phyloP scores from a whole-genome alignment of 257 asterid species.

The Knoxia roxburghii region DNA sequence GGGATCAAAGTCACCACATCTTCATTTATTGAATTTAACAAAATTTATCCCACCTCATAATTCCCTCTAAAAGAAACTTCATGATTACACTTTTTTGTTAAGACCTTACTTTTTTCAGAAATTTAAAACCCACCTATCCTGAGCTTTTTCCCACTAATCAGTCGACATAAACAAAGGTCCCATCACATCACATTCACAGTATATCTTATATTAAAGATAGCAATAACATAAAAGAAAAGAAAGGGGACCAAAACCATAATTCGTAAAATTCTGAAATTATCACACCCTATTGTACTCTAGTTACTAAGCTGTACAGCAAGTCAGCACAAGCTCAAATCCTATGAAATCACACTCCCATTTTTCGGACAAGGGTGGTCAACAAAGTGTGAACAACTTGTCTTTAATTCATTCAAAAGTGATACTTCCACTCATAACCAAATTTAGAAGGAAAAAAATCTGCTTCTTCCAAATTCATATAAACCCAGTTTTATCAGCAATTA shows the following conservation, averaged over 20 bases:
- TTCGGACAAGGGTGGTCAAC: neutral
- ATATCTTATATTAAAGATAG: too few relatives aligned
- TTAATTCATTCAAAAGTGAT: neutral
- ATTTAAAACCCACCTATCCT: neutral
- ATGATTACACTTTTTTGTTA: neutral
- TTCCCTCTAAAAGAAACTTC: neutral
- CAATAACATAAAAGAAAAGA: too few relatives aligned
- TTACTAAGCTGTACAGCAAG: too few relatives aligned
- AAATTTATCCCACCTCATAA: neutral
- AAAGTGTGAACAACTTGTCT: neutral
- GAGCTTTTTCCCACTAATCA: neutral
- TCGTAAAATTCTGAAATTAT: too few relatives aligned
- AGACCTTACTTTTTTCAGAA: neutral
- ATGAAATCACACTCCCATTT: neutral
- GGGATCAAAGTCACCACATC: too few relatives aligned
- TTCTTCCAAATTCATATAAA: too few relatives aligned
- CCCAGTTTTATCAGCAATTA: neutral
- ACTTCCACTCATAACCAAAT: neutral
- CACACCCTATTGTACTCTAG: too few relatives aligned
- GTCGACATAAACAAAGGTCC: neutral
- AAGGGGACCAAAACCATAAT: neutral
- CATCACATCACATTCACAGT: too few relatives aligned
- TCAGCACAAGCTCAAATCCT: too few relatives aligned
- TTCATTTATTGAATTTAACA: too few relatives aligned
- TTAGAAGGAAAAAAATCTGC: too few relatives aligned